Percentiles rank a stretch among this genome's conserved stretches.
Evolutionary conservation across 208 protist species (phyloP).

Genomic region (Strigomonas culicis): DNA sequence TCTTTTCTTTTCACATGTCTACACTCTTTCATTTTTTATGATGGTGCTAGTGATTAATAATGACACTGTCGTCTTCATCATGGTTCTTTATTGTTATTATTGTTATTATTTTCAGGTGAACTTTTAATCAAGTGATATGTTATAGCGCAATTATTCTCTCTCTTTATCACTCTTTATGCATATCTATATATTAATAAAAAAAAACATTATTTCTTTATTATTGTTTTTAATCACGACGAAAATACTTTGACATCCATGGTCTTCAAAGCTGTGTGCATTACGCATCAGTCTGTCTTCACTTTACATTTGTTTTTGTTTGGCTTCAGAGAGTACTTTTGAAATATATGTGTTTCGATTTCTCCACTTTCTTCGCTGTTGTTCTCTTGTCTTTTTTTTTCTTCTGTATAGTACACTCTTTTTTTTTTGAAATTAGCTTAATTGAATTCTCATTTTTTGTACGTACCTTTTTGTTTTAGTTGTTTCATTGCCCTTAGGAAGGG

Average conservation of each 20-base stretch:
- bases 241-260: neutral
- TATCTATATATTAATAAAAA: slow-evolving; percentile 10
- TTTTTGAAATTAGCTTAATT: neutral
- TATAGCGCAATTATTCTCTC: neutral
- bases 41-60: slow-evolving; percentile 1
- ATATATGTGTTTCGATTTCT: neutral
- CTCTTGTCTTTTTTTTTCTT: neutral
- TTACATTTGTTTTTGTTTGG: neutral
- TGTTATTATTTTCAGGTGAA: neutral
- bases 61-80: too few relatives aligned
- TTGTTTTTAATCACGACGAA: too few relatives aligned
- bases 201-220: neutral
- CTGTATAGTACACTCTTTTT: neutral
- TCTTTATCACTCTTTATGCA: slow-evolving; percentile 8
- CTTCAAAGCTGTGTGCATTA: neutral
- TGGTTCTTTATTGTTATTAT: neutral
- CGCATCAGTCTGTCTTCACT: neutral
- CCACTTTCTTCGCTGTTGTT: neutral
- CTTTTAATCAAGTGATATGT: neutral
- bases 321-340: neutral
- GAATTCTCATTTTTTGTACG: neutral
- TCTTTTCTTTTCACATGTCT: neutral
- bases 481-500: neutral
- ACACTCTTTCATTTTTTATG: neutral
- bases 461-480: neutral